Base-by-base conservation (phyloP, 2,329 filamentous ascomycete genomes). In the Claviceps citrina region DNA sequence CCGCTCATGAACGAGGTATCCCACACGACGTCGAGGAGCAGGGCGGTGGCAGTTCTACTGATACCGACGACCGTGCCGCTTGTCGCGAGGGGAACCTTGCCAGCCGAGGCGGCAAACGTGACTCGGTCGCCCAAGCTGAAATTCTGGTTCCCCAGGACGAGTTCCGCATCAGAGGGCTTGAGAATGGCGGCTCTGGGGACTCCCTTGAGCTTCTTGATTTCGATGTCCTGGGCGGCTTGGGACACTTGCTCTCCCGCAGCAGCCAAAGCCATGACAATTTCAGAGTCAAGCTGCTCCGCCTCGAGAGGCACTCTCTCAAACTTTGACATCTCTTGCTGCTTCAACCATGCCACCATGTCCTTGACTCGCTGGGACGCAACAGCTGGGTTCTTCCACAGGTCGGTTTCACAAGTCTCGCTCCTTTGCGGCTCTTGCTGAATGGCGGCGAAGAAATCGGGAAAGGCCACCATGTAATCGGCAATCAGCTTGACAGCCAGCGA, bases 1-100 rank as follows among this genome's bases (percentile, higher is more conserved):
- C 91, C 91, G 54, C 86, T 93, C 87, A 98, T 96, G 61, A 98
- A 98, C 0, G 85, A 82, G 10, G 76, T 75, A 57, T 98, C 93
- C 61, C 94, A 98, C 7, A 98, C 79, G 42, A 96, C 75, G 56
- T 98, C 91, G 28, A 98, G 69, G 43, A 95, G 70, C 35, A 84
- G 74, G 20, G 80, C 81, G 41, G 84, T 82, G 16, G 86, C 72
- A 24, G 87, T 95, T 41, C 84, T 81, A 44, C 86, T 95, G 55
- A 95, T 81, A 27, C 91, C 91, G 42, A 93, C 81, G n/a, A 98
- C 84, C 1, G 91, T 96, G 51, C 93, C 91, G 40, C 81, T 77
- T 39, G 83, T 83, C 27, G 83, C 87, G 51, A 98, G 93, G 1
- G 91, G 91, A 1, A 98, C 89, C 54, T 94, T 89, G 48, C 91